Evolutionary conservation across 2,329 filamentous ascomycete species (phyloP).

Genomic region (Epichloe sylvatica): DNA sequence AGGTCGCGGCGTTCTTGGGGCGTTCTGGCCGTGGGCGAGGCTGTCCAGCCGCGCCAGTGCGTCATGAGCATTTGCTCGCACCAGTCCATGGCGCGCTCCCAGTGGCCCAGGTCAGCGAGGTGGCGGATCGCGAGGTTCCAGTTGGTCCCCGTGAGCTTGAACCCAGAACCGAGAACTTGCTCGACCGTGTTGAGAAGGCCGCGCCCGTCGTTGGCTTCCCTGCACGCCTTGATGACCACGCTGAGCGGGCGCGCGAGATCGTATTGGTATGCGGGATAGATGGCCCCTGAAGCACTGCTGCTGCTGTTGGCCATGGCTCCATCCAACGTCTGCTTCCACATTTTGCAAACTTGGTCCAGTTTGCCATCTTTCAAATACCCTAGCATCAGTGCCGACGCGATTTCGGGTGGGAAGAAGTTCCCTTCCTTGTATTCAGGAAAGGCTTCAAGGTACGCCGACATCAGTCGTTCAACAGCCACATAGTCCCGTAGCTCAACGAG

Average conservation of each 20-base stretch:
- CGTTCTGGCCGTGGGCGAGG: conserved; percentile 6
- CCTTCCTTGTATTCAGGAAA: conserved; percentile 20
- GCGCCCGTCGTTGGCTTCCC: conserved; percentile 25
- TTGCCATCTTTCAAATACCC: conserved; percentile 44
- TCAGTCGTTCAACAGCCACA: conserved; percentile 42
- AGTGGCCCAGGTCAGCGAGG: conserved; percentile 46
- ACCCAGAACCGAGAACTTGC: conserved; percentile 51
- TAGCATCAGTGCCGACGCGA: conserved; percentile 56
- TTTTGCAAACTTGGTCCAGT: conserved; percentile 45
- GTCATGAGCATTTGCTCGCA: conserved; percentile 71
- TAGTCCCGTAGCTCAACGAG: conserved; percentile 27
- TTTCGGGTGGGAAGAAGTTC: conserved; percentile 32
- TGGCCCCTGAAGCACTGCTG: conserved; percentile 10
- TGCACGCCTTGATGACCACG: conserved; percentile 33
- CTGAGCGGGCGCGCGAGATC: conserved; percentile 36
- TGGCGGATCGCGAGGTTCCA: conserved; percentile 68
- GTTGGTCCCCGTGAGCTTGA: conserved; percentile 57
- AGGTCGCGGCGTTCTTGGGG: conserved; percentile 24
- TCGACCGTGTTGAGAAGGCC: conserved; percentile 38
- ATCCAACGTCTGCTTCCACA: conserved; percentile 50
- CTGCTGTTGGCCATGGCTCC: conserved; percentile 29
- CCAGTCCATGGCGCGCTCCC: conserved; percentile 53
- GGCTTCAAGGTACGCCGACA: conserved; percentile 36
- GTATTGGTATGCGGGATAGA: conserved; percentile 37
- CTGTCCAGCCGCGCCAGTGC: conserved; percentile 60